These are phyloP conservation scores for Podochytrium sp. DNA, from an alignment of 192 early-diverging fungal genomes.

Conservation along the genomic window DNA sequence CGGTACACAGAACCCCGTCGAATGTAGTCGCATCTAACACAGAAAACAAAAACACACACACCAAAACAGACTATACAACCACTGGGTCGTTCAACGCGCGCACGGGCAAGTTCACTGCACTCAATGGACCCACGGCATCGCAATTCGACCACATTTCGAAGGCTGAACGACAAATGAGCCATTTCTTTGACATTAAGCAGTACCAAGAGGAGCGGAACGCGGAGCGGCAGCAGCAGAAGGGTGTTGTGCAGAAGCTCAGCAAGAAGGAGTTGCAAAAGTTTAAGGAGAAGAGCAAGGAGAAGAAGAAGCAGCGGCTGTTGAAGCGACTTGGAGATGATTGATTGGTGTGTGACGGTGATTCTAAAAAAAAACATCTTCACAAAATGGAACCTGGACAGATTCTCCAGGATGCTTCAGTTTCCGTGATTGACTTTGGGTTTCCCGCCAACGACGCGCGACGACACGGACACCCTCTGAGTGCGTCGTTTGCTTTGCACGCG, in stretches of 20 bases:
- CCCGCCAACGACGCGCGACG: background rate
- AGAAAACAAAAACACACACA: background rate
- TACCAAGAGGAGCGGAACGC: slow-evolving; percentile 29
- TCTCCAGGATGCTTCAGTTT: background rate
- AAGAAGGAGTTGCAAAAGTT: slow-evolving; percentile 35
- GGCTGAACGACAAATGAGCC: slow-evolving; percentile 33
- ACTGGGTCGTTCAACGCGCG: slow-evolving; percentile 27
- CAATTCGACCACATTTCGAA: slow-evolving; percentile 31
- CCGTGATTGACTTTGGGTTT: slow-evolving; percentile 5
- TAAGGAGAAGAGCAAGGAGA: slow-evolving; percentile 30
- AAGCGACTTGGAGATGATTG: slow-evolving; percentile 25
- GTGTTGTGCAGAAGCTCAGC: slow-evolving; percentile 4
- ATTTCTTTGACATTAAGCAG: slow-evolving; percentile 24
- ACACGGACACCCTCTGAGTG: background rate
- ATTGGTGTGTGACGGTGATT: background rate
- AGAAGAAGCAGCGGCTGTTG: slow-evolving; percentile 26
- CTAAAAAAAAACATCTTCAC: background rate
- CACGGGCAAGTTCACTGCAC: slow-evolving; percentile 19
- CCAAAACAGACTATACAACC: slow-evolving; percentile 26
- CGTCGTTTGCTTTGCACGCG: too few species aligned
- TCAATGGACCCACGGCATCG: background rate
- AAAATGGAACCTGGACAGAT: background rate
- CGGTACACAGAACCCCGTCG: background rate
- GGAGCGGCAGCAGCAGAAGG: background rate
- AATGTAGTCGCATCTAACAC: too few species aligned